Conservation (phyloP, 768 basidiomycete genomes). For the Boletus subparvulus region DNA sequence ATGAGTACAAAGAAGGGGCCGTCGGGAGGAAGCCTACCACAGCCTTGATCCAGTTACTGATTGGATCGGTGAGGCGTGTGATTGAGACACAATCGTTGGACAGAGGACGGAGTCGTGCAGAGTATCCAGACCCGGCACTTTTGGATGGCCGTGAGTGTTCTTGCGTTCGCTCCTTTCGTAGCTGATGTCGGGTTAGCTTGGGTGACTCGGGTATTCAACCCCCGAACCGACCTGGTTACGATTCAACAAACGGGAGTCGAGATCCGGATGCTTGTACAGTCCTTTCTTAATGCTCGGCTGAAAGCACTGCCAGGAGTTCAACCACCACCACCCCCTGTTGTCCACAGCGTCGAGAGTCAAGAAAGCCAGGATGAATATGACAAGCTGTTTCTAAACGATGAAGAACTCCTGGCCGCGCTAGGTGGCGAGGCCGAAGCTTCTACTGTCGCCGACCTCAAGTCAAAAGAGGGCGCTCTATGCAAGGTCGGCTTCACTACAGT, state of each 20-base stretch:
- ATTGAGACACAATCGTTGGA: constrained; percentile 42
- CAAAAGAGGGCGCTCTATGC: constrained; percentile 49
- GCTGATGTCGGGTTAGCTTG: constrained; percentile 45
- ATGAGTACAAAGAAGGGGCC: constrained; percentile 47
- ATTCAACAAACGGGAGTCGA: constrained; percentile 47
- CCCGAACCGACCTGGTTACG: constrained; percentile 42
- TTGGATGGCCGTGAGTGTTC: constrained; percentile 50
- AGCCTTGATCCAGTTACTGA: constrained; percentile 48
- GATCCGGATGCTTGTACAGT: constrained; percentile 56
- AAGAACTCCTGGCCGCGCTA: constrained; percentile 54
- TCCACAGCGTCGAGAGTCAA: constrained; percentile 41
- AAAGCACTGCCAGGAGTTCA: constrained; percentile 43
- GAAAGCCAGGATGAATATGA: constrained; percentile 83
- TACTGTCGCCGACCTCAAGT: constrained; percentile 31
- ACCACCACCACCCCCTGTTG: constrained; percentile 33
- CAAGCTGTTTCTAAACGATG: constrained; percentile 57
- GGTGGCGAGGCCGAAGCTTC: constrained; percentile 34
- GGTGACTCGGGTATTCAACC: constrained; percentile 50
- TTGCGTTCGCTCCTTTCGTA: background rate
- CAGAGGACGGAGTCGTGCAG: constrained; percentile 30
- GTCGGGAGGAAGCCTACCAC: constrained; percentile 30
- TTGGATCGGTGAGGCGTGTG: constrained; percentile 57
- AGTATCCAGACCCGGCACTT: constrained; percentile 65
- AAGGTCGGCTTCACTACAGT: constrained; percentile 38
- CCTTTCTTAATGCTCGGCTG: constrained; percentile 59